Base-by-base conservation (phyloP, 2,329 filamentous ascomycete species). In the Hypocrella siamensis region DNA sequence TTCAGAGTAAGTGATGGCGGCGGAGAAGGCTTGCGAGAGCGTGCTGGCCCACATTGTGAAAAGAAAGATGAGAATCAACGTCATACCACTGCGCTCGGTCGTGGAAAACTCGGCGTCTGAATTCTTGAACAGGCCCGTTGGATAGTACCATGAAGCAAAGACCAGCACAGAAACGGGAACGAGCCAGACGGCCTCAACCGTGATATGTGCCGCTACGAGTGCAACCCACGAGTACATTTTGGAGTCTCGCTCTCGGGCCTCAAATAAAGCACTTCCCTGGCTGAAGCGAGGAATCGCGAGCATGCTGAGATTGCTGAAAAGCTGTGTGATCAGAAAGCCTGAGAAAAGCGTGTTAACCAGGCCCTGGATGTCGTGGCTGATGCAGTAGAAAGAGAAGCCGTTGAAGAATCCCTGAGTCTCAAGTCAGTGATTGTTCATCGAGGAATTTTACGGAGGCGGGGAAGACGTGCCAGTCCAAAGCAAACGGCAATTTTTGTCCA, bases 121-220 rank as follows among this genome's bases (percentile, higher is more conserved):
- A 22, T 32, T 35, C 11, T 17, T 26, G 19, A 28, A 18, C 17
- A 35, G 9, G 17, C 81, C 81, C 1, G 75, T 69, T 1, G 79
- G 70, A 49, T 69, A 88, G 54, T 88, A 88, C 79, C 79, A 86
- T 0, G 83, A 54, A 1, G 74, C 51, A 63, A 67, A 88, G 57
- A 85, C 86, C 15, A 86, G 52, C 1, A 78, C 57, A 0, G 63
- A 64, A 1, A 66, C 63, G 19, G 82, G 46, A 38, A 85, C 67
- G 2, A 78, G 71, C 37, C 32, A 40, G 6, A 26, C 18, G 6
- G 34, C 17, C 18, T 40, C 38, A 12, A 37, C 38, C 4, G 37
- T 14, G 15, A 40, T 35, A 18, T 76, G 75, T 31, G 70, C 63
- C 24, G 75, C 50, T 51, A 80, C 67, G 48, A 80, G 81, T 0